Evolutionary conservation across 2,329 filamentous ascomycete genomes (phyloP), one percentile per base, ranked within the genome.

Genomic region (Aspergillus floridensis): DNA sequence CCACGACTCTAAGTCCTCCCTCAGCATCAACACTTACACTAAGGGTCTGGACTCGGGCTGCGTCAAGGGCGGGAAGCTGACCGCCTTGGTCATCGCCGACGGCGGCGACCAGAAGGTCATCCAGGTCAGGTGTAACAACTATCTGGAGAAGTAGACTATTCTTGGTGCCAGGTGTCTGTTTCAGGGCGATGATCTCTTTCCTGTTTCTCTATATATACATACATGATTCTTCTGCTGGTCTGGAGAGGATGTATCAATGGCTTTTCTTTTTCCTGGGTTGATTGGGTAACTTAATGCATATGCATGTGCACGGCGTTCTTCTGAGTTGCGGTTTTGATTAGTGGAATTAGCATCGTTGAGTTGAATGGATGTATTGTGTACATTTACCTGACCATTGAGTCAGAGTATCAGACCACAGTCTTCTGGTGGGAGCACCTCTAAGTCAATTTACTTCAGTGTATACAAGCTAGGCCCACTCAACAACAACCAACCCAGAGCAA

Each of bases 31-130:
- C 53, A 81, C 83, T 52, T 96, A 91, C 74, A 90, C 88, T 4
- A 91, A 92, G 70, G 95, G 95, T 0, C 80, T 98, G 50, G 95
- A 98, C 74, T 90, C 89, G 0, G 88, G 87, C 0, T 98, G 95
- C 72, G 86, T 91, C 3, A 85, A 84, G 63, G 93, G 92, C 11
- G 87, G 87, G 1, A 81, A 86, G 63, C 79, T 99, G 64, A 91
- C 89, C 0, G 93, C 90, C 1, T 75, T 96, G 59, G 81, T 97
- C 2, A 84, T 97, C 38, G 84, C 89, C 66, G 84, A 81, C 3
- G 77, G 79, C 46, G 73, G 81, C 62, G 71, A 76, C 47, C 73
- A 76, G 54, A 68, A 71, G 16, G 63, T 78, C 41, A 72, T 78
- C 4, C 77, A 80, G 52, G 78, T 81, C 12, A 66, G 68, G n/a